These are phyloP conservation scores for Eleusine indica DNA, from an alignment of 176 grass and related monocot genomes.

Conservation along the genomic window DNA sequence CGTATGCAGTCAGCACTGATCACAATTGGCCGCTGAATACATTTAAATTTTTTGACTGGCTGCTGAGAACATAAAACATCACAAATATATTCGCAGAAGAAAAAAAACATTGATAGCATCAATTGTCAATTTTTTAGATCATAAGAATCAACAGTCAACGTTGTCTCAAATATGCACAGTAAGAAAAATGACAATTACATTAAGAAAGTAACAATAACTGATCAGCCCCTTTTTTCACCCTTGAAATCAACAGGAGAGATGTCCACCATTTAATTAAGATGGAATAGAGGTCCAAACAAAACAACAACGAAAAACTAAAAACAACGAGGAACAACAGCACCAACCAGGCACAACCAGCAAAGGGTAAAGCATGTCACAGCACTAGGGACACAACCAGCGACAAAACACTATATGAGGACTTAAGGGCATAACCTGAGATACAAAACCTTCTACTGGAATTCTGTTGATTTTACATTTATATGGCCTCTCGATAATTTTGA, in stretches of 20 bases:
- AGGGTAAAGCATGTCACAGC: background rate
- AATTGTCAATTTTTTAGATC: conserved; percentile 10
- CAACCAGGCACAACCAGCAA: background rate
- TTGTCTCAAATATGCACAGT: conserved; percentile 9
- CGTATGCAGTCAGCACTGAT: background rate
- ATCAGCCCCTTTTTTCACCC: background rate
- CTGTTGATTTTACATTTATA: conserved; percentile 11
- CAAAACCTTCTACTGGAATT: conserved; percentile 9
- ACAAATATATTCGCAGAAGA: conserved; percentile 10
- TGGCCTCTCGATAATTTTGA: background rate
- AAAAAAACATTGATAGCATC: background rate
- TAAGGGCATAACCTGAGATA: background rate
- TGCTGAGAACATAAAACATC: conserved; percentile 7
- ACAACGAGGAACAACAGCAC: background rate
- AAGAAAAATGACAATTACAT: background rate
- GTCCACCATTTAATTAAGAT: background rate
- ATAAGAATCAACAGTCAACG: conserved; percentile 10
- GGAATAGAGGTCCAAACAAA: background rate
- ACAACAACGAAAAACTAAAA: background rate
- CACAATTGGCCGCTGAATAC: background rate
- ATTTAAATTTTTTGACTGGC: background rate
- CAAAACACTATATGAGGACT: background rate
- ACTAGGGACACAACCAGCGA: background rate
- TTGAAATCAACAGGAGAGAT: background rate
- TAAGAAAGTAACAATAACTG: background rate